These are phyloP conservation scores for Deakozyma indianensis DNA, from an alignment of 805 yeast genomes.

Conservation along the genomic window DNA sequence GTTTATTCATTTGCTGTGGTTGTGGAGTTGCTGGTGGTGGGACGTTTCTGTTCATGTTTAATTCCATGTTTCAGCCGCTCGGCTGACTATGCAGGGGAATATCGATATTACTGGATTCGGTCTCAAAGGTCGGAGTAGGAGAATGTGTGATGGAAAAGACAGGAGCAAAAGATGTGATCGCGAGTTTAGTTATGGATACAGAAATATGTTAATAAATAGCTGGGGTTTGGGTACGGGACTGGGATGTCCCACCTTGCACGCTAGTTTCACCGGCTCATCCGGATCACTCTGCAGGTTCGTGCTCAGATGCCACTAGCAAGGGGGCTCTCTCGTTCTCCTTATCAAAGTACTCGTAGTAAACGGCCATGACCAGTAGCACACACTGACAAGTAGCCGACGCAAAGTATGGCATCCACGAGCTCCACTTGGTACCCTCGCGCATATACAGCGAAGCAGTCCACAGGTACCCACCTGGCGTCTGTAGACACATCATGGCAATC, in stretches of 20 bases:
- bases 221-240: too few species aligned
- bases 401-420: constrained; percentile 71
- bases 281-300: not conserved
- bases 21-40: not conserved
- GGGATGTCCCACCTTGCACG: too few species aligned
- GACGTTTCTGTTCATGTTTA: too few species aligned
- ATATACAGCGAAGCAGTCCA: constrained; percentile 62
- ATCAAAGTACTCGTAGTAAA: constrained; percentile 25
- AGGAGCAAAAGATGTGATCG: too few species aligned
- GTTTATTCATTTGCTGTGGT: not conserved
- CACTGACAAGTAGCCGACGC: constrained; percentile 61
- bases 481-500: constrained; percentile 67
- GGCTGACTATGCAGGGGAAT: not conserved
- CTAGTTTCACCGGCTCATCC: too few species aligned
- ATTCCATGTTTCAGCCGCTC: too few species aligned
- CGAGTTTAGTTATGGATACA: too few species aligned
- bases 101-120: not conserved
- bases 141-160: too few species aligned
- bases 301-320: not conserved
- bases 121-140: too few species aligned
- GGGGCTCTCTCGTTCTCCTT: not conserved
- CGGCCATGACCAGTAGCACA: constrained; percentile 43
- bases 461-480: constrained; percentile 78
- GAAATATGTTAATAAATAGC: too few species aligned
- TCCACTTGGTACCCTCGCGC: constrained; percentile 72